Percentiles rank a stretch among this genome's conserved stretches.
Conservation (phyloP, 2,329 filamentous ascomycete genomes). For the Colletotrichum salicis region DNA sequence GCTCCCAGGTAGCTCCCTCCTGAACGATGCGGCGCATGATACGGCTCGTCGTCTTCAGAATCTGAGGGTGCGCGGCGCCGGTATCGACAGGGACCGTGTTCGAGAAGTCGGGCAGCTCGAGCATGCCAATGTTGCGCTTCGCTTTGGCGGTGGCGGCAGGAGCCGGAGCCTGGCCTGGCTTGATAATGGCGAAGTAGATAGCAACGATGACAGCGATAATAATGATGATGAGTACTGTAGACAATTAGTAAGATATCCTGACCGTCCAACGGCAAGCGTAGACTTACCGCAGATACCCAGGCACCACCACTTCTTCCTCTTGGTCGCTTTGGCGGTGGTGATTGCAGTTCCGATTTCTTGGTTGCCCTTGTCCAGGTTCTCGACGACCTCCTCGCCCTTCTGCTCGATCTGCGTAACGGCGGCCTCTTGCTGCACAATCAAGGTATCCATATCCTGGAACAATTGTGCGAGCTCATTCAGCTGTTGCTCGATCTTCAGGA, state of each 20-base stretch:
- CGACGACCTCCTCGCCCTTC: constrained; percentile 85
- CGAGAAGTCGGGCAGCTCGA: constrained; percentile 38
- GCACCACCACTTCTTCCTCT: constrained; percentile 98
- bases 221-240: constrained; percentile 61
- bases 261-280: not conserved
- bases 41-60: constrained; percentile 22
- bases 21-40: constrained; percentile 32
- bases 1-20: constrained; percentile 18
- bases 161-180: constrained; percentile 38
- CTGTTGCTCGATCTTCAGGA: constrained; percentile 91
- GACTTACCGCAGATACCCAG: constrained; percentile 75
- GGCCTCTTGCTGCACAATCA: constrained; percentile 88
- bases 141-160: constrained; percentile 40
- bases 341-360: constrained; percentile 85
- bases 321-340: constrained; percentile 79
- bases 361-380: constrained; percentile 87
- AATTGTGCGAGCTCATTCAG: constrained; percentile 88
- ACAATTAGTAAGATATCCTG: constrained; percentile 13
- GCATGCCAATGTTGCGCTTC: constrained; percentile 42
- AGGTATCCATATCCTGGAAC: constrained; percentile 88
- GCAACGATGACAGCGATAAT: constrained; percentile 64
- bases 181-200: constrained; percentile 58
- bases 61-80: constrained; percentile 3
- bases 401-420: constrained; percentile 84
- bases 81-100: constrained; percentile 38